These are phyloP conservation scores for Aureobasidium namibiae DNA, from an alignment of 2,329 filamentous ascomycete species.

Conservation along the genomic window DNA sequence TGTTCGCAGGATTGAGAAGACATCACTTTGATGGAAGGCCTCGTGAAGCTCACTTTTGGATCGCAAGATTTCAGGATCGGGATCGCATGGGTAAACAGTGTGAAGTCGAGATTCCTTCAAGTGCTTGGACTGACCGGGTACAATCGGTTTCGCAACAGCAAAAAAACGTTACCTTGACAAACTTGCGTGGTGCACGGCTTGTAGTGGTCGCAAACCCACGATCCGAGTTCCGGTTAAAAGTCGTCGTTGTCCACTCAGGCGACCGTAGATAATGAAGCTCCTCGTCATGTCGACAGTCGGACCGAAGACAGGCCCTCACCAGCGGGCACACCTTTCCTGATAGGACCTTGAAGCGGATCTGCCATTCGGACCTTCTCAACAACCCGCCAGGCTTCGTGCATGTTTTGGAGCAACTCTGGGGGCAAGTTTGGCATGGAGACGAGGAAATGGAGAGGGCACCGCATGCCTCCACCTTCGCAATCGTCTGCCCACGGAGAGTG, in stretches of 20 bases:
- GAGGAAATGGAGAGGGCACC: neutral
- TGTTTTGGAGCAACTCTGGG: neutral
- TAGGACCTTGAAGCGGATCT: neutral
- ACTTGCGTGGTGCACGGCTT: conserved; percentile 8
- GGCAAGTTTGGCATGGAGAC: conserved; percentile 9
- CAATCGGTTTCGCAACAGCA: neutral
- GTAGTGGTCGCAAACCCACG: neutral
- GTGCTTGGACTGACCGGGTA: neutral
- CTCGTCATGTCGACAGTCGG: conserved; percentile 5
- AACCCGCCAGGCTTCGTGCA: neutral
- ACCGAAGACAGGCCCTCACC: conserved; percentile 1
- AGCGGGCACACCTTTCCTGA: neutral
- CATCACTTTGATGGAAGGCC: neutral
- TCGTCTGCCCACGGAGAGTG: conserved; percentile 7
- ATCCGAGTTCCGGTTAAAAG: neutral
- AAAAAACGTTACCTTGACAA: conserved; percentile 3
- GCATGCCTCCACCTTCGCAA: neutral
- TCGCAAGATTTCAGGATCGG: neutral
- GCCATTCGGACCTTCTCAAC: conserved; percentile 7
- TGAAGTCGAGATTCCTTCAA: neutral
- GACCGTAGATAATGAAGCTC: neutral
- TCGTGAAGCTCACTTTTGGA: neutral
- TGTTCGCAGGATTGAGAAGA: neutral
- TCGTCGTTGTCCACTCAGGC: conserved; percentile 5
- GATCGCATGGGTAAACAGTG: no score